Percentiles rank a stretch among this genome's conserved stretches.
phyloP scores from a whole-genome alignment of 371 early-diverging fungal genomes.

The Syncephalis plumigaleata region DNA sequence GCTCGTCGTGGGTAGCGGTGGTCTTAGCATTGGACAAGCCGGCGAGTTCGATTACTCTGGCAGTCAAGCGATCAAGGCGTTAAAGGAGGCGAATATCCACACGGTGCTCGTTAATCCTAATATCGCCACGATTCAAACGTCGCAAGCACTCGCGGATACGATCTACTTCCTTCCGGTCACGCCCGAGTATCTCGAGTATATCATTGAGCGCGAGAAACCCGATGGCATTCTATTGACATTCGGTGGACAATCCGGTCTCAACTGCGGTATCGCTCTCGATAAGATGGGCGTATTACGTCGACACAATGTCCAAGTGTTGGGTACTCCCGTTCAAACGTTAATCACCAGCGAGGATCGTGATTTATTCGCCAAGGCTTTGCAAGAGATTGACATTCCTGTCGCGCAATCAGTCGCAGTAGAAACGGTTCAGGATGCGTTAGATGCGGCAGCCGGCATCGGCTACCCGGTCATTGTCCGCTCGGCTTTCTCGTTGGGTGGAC shows the following conservation, averaged over 20 bases:
- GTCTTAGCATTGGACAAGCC: slow-evolving; percentile 90
- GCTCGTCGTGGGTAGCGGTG: slow-evolving; percentile 85
- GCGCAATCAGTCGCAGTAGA: slow-evolving; percentile 73
- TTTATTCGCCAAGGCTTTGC: slow-evolving; percentile 72
- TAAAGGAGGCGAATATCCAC: slow-evolving; percentile 73
- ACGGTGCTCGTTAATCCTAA: slow-evolving; percentile 91
- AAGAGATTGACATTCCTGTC: slow-evolving; percentile 68
- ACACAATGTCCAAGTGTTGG: slow-evolving; percentile 72
- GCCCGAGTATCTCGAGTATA: slow-evolving; percentile 74
- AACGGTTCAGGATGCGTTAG: slow-evolving; percentile 63
- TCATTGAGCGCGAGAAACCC: slow-evolving; percentile 80
- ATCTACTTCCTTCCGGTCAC: slow-evolving; percentile 92
- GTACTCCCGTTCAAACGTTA: slow-evolving; percentile 81
- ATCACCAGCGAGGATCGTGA: slow-evolving; percentile 87
- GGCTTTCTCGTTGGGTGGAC: slow-evolving; percentile 87
- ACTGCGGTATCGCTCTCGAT: slow-evolving; percentile 76
- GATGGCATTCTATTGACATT: slow-evolving; percentile 86
- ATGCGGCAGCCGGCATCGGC: slow-evolving; percentile 63
- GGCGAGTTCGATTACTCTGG: slow-evolving; percentile 96
- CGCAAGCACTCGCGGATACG: slow-evolving; percentile 73
- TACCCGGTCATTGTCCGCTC: slow-evolving; percentile 89
- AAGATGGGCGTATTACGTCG: slow-evolving; percentile 57
- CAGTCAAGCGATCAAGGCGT: slow-evolving; percentile 90
- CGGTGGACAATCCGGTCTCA: slow-evolving; percentile 90
- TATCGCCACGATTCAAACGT: slow-evolving; percentile 95